Percentiles rank a stretch among this genome's conserved stretches.
phyloP scores from a whole-genome alignment of 371 early-diverging fungal species.

The Rhizomucor miehei region DNA sequence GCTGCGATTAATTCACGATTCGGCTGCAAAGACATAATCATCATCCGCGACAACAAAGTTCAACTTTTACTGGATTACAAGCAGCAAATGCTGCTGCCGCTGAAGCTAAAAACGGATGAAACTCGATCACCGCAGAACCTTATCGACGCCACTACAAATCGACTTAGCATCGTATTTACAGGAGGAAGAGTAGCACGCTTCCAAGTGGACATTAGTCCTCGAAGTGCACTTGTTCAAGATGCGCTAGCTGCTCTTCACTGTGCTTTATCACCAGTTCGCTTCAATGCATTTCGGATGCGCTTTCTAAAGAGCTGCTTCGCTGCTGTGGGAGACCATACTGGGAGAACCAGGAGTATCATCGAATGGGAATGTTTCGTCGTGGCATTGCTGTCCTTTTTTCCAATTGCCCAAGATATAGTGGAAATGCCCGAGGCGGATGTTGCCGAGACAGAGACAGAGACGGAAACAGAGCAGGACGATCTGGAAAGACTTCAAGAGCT shows the following conservation, averaged over 20 bases:
- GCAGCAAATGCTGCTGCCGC: background rate
- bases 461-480: conserved; percentile 13
- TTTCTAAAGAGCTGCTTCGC: background rate
- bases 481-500: background rate
- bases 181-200: background rate
- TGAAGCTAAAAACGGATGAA: background rate
- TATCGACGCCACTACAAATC: conserved; percentile 1
- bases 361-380: conserved; percentile 62
- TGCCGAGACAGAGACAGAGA: conserved; percentile 11
- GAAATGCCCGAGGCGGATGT: conserved; percentile 8
- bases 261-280: background rate
- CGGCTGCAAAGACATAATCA: conserved; percentile 1
- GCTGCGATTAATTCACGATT: conserved; percentile 6
- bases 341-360: background rate
- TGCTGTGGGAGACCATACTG: background rate
- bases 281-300: background rate
- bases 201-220: background rate
- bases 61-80: conserved; percentile 3
- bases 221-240: conserved; percentile 2
- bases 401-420: conserved; percentile 9
- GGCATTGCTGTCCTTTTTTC: conserved; percentile 48
- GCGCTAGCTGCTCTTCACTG: conserved; percentile 5
- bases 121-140: no score
- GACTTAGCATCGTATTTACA: conserved; percentile 1
- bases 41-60: conserved; percentile 5